phyloP scores from a whole-genome alignment of 2,329 filamentous ascomycete genomes.

The Apiospora marii region DNA sequence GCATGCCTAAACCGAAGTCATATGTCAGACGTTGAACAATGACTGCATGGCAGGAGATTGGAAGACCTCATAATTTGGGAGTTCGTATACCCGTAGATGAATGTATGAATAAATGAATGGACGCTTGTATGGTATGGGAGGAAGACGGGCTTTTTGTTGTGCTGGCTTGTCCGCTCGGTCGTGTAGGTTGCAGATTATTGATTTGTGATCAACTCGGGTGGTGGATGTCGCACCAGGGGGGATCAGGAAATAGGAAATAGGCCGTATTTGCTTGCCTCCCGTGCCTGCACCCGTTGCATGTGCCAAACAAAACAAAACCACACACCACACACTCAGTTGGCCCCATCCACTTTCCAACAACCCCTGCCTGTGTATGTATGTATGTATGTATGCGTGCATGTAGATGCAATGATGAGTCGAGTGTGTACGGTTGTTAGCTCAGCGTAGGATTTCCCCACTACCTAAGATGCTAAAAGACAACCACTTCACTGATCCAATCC shows the following conservation, averaged over 20 bases:
- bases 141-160: neutral
- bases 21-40: neutral
- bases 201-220: constrained; percentile 10
- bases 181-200: constrained; percentile 5
- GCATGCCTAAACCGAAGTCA: neutral
- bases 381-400: neutral
- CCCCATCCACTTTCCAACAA: neutral
- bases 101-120: neutral
- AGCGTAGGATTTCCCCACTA: neutral
- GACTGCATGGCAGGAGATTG: neutral
- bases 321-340: neutral
- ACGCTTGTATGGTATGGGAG: neutral
- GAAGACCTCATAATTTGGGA: neutral
- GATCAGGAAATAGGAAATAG: neutral
- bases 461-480: neutral
- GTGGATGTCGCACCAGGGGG: neutral
- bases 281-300: neutral
- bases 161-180: neutral
- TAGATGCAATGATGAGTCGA: neutral
- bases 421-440: too few species aligned
- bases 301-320: neutral
- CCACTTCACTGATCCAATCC: neutral
- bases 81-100: neutral
- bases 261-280: neutral
- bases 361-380: neutral